These are phyloP conservation scores for Ceratocystis ficicola DNA, from an alignment of 2,329 filamentous ascomycete genomes.

Conservation along the genomic window DNA sequence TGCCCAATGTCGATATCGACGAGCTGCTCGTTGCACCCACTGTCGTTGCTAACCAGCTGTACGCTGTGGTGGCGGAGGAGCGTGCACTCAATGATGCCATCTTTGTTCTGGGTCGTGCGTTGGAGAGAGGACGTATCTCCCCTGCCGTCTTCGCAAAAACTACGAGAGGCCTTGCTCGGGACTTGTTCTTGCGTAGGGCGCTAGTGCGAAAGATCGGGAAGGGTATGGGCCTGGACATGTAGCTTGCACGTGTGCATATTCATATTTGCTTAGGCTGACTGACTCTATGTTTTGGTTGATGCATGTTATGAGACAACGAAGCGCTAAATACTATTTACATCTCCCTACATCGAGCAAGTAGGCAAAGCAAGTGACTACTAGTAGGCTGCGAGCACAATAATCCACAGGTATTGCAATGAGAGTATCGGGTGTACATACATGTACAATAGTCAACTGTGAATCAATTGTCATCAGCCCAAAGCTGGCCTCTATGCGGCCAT, in stretches of 20 bases:
- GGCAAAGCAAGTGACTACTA: no score
- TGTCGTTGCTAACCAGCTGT: conserved; percentile 84
- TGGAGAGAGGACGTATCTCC: conserved; percentile 59
- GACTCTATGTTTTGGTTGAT: neutral
- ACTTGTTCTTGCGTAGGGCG: conserved; percentile 77
- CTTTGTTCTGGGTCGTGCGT: conserved; percentile 63
- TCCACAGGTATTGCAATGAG: no score
- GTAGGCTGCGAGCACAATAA: no score
- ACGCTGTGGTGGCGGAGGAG: conserved; percentile 80
- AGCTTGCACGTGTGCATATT: neutral
- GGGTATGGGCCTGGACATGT: conserved; percentile 53
- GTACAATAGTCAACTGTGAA: neutral
- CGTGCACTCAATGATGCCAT: conserved; percentile 74
- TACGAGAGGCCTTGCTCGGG: conserved; percentile 60
- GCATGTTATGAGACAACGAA: neutral
- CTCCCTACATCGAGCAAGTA: neutral
- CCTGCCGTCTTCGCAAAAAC: conserved; percentile 67
- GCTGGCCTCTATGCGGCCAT: no score
- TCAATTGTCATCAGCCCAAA: no score
- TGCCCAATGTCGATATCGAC: conserved; percentile 66
- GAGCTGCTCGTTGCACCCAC: conserved; percentile 88
- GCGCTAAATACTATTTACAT: neutral
- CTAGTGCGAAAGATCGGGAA: conserved; percentile 63
- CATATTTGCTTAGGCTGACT: no score
- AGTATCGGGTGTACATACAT: neutral